Conservation (phyloP, 441 rosid species). For the Adansonia rubrostipa region DNA sequence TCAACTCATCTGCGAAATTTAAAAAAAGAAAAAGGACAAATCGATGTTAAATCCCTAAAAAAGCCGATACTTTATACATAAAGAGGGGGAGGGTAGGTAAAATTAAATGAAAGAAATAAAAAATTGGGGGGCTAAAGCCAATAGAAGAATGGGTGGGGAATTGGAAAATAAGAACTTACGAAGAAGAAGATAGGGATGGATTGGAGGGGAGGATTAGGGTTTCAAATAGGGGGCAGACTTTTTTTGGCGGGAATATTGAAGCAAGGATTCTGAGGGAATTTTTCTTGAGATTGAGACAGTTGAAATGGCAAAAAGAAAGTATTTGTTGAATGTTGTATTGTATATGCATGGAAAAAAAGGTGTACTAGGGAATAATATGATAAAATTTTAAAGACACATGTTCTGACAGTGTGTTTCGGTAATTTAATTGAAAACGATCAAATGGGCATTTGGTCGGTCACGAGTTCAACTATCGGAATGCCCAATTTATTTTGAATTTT, state of each 20-base stretch:
- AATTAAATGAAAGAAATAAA: too few species aligned
- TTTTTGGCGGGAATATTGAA: not conserved
- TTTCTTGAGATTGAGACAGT: not conserved
- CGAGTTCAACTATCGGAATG: conserved; percentile 83
- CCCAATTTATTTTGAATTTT: conserved; percentile 38
- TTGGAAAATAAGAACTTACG: not conserved
- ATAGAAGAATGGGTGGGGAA: not conserved
- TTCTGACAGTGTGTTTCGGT: too few species aligned
- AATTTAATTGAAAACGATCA: too few species aligned
- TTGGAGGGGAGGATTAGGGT: not conserved
- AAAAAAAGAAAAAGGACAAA: not conserved
- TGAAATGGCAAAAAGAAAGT: too few species aligned
- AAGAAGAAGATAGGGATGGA: not conserved
- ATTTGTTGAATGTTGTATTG: too few species aligned
- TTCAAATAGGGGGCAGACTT: not conserved
- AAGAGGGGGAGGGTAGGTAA: too few species aligned
- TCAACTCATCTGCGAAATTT: conserved; percentile 33
- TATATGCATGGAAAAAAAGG: too few species aligned
- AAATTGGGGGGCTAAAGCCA: not conserved
- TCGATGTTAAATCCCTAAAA: conserved; percentile 6
- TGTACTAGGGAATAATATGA: too few species aligned
- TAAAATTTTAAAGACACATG: too few species aligned
- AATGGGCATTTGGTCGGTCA: conserved; percentile 47
- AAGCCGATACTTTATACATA: not conserved
- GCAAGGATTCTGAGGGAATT: not conserved